Percentiles rank a stretch among this genome's conserved stretches.
phyloP scores from a whole-genome alignment of 2,329 filamentous ascomycete genomes.

The Harringtonia lauricola region DNA sequence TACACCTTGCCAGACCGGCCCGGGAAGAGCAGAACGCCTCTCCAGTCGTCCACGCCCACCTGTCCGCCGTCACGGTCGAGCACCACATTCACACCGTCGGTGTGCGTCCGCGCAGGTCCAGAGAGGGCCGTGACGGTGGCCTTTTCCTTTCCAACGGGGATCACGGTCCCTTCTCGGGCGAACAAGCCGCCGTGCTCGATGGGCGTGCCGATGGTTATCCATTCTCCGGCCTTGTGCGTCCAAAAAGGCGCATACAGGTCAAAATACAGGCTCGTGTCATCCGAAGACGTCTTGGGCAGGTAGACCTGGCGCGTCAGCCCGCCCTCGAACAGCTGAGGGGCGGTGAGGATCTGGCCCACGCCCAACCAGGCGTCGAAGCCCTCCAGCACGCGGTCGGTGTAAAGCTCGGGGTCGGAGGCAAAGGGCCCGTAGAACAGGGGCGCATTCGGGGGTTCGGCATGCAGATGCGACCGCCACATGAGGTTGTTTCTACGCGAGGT shows the following conservation, averaged over 20 bases:
- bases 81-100: background rate
- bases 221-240: background rate
- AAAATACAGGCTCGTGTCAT: background rate
- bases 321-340: slow-evolving; percentile 1
- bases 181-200: slow-evolving; percentile 1
- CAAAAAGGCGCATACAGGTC: background rate
- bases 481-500: background rate
- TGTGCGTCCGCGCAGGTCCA: background rate
- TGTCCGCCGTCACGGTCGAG: background rate
- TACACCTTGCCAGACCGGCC: background rate
- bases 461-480: background rate
- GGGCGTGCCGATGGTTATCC: background rate
- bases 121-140: background rate
- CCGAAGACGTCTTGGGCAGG: background rate
- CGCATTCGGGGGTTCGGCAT: background rate
- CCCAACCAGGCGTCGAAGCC: slow-evolving; percentile 1
- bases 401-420: background rate
- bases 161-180: background rate
- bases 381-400: background rate
- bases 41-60: background rate
- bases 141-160: background rate
- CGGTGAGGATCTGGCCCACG: background rate
- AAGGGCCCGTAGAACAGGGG: slow-evolving; percentile 1
- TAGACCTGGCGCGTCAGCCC: background rate
- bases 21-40: background rate